These are phyloP conservation scores for Neofusicoccum parvum DNA, from an alignment of 2,329 filamentous ascomycete species.

Conservation along the genomic window DNA sequence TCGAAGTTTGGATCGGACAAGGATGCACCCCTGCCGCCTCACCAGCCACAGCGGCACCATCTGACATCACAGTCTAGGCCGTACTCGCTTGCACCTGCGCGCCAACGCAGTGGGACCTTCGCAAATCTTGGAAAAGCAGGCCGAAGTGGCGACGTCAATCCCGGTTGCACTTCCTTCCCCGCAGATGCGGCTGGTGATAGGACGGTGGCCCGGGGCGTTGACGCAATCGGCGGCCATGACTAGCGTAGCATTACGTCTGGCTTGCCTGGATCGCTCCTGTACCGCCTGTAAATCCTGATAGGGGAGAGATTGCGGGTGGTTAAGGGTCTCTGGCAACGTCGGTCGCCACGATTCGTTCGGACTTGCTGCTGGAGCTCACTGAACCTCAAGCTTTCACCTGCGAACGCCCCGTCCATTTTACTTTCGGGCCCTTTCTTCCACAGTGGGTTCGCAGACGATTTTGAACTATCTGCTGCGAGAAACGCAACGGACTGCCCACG, in stretches of 20 bases:
- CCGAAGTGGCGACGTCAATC: not conserved
- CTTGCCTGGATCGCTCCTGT: not conserved
- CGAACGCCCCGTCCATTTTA: no score
- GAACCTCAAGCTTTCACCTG: no score
- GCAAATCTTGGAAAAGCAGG: constrained; percentile 6
- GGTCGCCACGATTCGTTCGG: not conserved
- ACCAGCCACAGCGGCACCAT: not conserved
- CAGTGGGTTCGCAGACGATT: no score
- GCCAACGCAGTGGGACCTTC: not conserved
- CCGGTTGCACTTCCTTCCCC: not conserved
- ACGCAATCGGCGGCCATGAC: not conserved
- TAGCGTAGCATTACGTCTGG: not conserved
- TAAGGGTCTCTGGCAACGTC: no score
- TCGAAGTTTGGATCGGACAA: not conserved
- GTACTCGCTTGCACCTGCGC: not conserved
- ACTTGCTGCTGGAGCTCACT: no score
- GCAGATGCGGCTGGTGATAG: not conserved
- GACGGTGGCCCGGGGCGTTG: not conserved
- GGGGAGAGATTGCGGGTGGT: not conserved
- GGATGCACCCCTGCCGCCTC: not conserved
- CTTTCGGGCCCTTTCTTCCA: no score
- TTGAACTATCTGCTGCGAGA: no score
- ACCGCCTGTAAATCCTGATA: not conserved
- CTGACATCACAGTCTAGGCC: not conserved
- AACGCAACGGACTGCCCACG: no score